These are phyloP conservation scores for Grosmannia huntii DNA, from an alignment of 2,329 filamentous ascomycete species.

Conservation along the genomic window DNA sequence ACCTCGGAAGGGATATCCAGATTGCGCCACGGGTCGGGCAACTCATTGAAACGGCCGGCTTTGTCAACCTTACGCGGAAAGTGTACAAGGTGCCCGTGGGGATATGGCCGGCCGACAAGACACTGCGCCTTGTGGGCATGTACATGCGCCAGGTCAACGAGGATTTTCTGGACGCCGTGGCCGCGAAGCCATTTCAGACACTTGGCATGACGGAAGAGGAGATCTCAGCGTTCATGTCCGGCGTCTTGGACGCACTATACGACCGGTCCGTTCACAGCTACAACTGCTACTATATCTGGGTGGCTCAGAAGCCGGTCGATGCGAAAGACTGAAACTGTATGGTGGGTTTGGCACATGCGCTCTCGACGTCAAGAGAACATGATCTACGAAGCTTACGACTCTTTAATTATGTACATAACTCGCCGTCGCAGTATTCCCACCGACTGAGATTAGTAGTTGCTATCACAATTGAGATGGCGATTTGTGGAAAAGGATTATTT, in stretches of 20 bases:
- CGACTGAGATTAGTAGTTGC: too few species aligned
- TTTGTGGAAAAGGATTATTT: too few species aligned
- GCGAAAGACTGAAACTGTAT: constrained; percentile 10
- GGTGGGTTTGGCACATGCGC: background rate
- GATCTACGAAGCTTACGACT: background rate
- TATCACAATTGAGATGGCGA: too few species aligned
- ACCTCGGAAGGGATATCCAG: constrained; percentile 23
- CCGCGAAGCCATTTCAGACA: constrained; percentile 11
- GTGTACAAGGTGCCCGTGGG: constrained; percentile 31
- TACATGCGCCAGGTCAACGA: constrained; percentile 15
- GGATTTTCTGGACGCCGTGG: constrained; percentile 15
- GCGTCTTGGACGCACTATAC: constrained; percentile 25
- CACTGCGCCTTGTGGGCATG: constrained; percentile 25
- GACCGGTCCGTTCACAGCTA: constrained; percentile 3
- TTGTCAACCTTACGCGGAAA: constrained; percentile 24
- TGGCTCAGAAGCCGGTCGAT: constrained; percentile 9
- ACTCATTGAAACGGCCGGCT: constrained; percentile 25
- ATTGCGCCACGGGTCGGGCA: constrained; percentile 18
- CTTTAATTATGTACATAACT: background rate
- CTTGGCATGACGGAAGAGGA: constrained; percentile 22
- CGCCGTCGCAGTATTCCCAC: too few species aligned
- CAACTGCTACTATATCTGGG: constrained; percentile 9
- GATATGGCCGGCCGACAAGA: constrained; percentile 29
- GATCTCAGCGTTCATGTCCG: constrained; percentile 32
- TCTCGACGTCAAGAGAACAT: background rate